Evolutionary conservation across 1,284 basidiomycete species (phyloP).

Genomic region (Cryptococcus floricola): DNA sequence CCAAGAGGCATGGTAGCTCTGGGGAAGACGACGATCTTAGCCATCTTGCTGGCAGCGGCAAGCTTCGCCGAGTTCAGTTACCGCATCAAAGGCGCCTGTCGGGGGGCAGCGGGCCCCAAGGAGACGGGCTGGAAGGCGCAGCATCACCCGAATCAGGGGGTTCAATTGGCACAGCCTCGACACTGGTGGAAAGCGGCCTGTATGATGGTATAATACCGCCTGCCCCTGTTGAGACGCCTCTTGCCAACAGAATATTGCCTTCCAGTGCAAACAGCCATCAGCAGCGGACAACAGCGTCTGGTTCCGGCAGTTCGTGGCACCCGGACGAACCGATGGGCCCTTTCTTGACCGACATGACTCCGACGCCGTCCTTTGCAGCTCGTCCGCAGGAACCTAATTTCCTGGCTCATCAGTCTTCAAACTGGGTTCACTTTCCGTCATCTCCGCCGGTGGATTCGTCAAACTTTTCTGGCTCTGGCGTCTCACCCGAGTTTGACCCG

Average conservation of each 20-base stretch:
- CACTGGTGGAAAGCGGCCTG: conserved; percentile 13
- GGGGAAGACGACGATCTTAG: conserved; percentile 36
- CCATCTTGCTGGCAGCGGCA: conserved; percentile 31
- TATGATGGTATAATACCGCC: conserved; percentile 19
- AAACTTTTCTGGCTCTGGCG: no score
- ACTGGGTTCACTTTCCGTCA: no score
- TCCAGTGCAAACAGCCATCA: background rate
- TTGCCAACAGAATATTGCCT: background rate
- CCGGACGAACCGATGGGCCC: background rate
- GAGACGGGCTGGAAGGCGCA: background rate
- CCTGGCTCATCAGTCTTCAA: no score
- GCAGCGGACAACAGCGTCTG: background rate
- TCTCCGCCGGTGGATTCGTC: no score
- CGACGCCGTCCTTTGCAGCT: no score
- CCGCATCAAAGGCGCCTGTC: conserved; percentile 6
- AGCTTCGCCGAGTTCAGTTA: conserved; percentile 24
- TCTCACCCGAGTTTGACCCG: no score
- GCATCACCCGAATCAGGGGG: conserved; percentile 13
- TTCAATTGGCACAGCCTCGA: conserved; percentile 17
- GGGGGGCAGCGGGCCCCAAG: background rate
- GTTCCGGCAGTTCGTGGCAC: background rate
- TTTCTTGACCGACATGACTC: background rate
- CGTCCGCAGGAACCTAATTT: no score
- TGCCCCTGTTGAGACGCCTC: conserved; percentile 12
- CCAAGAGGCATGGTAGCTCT: background rate